Conservation (phyloP, 1,284 basidiomycete genomes). For the Ganoderma lucidum region DNA sequence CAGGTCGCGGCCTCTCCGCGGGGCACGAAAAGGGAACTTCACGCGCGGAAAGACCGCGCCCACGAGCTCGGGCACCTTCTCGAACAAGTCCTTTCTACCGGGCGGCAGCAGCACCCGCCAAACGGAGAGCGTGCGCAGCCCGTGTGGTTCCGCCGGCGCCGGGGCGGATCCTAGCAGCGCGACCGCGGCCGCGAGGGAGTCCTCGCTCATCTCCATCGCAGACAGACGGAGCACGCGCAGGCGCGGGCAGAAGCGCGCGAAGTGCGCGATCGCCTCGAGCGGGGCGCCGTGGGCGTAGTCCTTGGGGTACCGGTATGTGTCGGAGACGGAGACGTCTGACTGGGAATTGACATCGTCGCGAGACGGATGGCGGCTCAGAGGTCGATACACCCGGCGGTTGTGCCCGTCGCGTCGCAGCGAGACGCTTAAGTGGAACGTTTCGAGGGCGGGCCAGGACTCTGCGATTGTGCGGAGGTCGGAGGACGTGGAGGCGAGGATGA, state of each 20-base stretch:
- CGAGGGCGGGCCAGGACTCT: not conserved
- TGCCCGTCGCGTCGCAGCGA: not conserved
- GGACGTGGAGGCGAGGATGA: no score
- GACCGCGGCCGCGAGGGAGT: not conserved
- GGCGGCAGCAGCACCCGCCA: not conserved
- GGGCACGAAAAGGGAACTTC: not conserved
- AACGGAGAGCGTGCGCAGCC: not conserved
- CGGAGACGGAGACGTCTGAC: no score
- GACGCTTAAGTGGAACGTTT: not conserved
- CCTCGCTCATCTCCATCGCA: not conserved
- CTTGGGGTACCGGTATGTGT: no score
- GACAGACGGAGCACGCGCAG: not conserved
- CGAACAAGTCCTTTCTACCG: not conserved
- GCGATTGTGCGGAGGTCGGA: no score
- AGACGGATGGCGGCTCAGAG: no score
- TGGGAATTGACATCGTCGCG: no score
- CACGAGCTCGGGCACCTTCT: not conserved
- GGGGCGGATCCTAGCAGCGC: no score
- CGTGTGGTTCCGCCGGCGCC: not conserved
- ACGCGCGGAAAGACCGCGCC: not conserved
- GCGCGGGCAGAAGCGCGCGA: not conserved
- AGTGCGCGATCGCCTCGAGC: not conserved
- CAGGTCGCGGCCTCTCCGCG: not conserved
- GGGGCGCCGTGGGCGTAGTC: not conserved
- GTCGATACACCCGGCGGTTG: no score